Evolutionary conservation across 139 green algal species (phyloP).

Genomic region (Eudorina sp.): DNA sequence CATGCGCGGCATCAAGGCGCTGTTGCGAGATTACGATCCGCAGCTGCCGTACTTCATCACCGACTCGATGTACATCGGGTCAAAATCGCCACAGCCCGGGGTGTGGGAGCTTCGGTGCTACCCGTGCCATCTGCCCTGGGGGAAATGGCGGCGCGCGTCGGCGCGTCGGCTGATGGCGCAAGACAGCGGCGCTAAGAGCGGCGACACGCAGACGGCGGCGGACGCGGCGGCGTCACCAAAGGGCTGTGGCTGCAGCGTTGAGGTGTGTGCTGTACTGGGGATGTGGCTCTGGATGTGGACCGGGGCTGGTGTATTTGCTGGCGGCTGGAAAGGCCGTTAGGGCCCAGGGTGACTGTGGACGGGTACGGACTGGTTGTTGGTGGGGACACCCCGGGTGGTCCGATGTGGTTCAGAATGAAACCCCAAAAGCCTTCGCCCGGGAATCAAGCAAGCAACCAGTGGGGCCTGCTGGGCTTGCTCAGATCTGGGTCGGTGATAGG

Average conservation of each 20-base stretch:
- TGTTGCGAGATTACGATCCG: conserved; percentile 38
- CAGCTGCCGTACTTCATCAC: conserved; percentile 31
- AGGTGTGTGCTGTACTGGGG: no score
- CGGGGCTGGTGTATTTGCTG: no score
- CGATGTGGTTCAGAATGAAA: no score
- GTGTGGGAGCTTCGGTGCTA: conserved; percentile 43
- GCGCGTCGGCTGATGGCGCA: not conserved
- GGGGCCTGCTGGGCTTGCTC: no score
- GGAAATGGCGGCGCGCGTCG: conserved; percentile 14
- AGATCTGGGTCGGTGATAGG: no score
- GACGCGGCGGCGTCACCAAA: not conserved
- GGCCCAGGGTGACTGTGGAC: no score
- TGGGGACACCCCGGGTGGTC: no score
- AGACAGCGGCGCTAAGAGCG: not conserved
- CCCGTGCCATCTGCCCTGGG: conserved; percentile 39
- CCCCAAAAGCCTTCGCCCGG: no score
- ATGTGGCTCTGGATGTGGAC: no score
- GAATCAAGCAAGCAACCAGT: no score
- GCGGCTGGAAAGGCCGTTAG: no score
- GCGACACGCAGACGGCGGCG: not conserved
- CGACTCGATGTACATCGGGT: conserved; percentile 27
- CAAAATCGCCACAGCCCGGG: conserved; percentile 27
- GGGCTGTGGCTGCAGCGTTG: conserved; percentile 17
- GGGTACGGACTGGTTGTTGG: no score
- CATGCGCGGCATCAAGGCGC: conserved; percentile 38